Percentiles rank a stretch among this genome's conserved stretches.
Conservation (phyloP, 257 asterid species). For the Nemophila menziesii region DNA sequence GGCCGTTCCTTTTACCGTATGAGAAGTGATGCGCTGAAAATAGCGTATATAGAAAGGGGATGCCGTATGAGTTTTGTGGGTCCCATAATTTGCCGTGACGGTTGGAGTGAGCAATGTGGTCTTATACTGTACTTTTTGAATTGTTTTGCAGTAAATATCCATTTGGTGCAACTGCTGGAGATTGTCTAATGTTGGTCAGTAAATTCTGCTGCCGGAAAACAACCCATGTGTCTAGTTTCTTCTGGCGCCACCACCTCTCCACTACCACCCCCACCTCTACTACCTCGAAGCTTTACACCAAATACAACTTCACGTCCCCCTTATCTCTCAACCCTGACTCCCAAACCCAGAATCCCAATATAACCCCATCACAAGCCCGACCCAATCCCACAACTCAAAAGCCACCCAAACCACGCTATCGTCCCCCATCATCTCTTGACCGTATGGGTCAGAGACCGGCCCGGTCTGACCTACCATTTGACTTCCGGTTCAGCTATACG, state of each 20-base stretch:
- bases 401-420: conserved; percentile 46
- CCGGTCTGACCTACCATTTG: conserved; percentile 68
- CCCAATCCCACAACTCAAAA: conserved; percentile 9
- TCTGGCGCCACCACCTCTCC: conserved; percentile 27
- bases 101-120: too few species aligned
- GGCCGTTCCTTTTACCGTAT: too few species aligned
- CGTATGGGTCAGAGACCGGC: conserved; percentile 27
- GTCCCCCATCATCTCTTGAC: conserved; percentile 81
- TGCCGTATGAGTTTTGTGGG: too few species aligned
- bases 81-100: too few species aligned
- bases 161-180: too few species aligned
- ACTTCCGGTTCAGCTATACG: conserved; percentile 91
- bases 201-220: conserved; percentile 31
- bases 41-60: too few species aligned
- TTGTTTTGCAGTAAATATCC: too few species aligned
- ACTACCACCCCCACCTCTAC: conserved; percentile 12
- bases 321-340: conserved; percentile 21
- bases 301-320: conserved; percentile 63
- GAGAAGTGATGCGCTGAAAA: too few species aligned
- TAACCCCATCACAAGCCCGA: conserved; percentile 7
- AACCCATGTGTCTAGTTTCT: conserved; percentile 12
- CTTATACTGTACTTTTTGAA: too few species aligned
- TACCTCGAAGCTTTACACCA: conserved; percentile 43
- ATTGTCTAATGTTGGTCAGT: conserved; percentile 15
- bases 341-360: conserved; percentile 9